These are phyloP conservation scores for Fraxinus xanthoxyloides DNA, from an alignment of 305 asterid genomes.

Conservation along the genomic window DNA sequence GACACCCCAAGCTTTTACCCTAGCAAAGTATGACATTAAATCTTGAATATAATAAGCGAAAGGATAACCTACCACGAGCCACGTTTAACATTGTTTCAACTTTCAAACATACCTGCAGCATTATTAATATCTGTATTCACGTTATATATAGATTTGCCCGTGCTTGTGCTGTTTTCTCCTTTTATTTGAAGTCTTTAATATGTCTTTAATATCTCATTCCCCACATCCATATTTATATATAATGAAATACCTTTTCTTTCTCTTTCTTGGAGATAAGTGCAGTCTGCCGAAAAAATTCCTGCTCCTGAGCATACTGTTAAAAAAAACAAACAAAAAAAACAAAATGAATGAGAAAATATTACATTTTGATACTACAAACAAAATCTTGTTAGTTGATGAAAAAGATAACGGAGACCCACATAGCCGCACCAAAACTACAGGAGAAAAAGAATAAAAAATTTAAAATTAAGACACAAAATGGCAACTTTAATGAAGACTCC, in stretches of 20 bases:
- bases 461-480: not conserved
- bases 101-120: not conserved
- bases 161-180: not conserved
- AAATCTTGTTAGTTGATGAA: not conserved
- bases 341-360: not conserved
- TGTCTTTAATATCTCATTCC: no score
- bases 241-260: slow-evolving; percentile 74
- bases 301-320: slow-evolving; percentile 96
- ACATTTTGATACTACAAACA: not conserved
- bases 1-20: not conserved
- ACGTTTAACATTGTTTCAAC: not conserved
- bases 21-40: not conserved
- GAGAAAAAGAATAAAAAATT: not conserved
- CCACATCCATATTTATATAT: not conserved
- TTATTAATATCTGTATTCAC: not conserved
- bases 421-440: not conserved
- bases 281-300: slow-evolving; percentile 86
- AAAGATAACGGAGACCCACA: not conserved
- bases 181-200: not conserved
- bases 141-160: not conserved
- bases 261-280: slow-evolving; percentile 86
- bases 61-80: not conserved
- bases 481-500: not conserved
- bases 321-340: not conserved
- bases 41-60: not conserved